phyloP scores from a whole-genome alignment of 257 asterid species.

The Capsicum rhomboideum region DNA sequence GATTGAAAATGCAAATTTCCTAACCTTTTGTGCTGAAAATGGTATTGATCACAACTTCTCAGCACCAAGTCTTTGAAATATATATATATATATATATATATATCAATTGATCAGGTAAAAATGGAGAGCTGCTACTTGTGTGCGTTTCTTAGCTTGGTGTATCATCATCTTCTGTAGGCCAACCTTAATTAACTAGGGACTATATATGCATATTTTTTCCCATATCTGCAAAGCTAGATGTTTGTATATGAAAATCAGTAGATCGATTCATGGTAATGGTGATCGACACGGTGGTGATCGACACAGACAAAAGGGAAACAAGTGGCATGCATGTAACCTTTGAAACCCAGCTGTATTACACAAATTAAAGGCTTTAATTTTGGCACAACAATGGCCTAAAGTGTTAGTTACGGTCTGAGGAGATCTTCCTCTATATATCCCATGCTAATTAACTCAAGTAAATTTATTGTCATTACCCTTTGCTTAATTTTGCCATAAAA shows the following conservation, averaged over 20 bases:
- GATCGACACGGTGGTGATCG: too few relatives aligned
- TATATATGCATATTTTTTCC: too few relatives aligned
- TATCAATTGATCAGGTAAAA: too few relatives aligned
- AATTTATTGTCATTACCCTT: not conserved
- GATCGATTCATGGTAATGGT: not conserved
- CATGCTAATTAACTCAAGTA: too few relatives aligned
- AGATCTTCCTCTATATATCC: too few relatives aligned
- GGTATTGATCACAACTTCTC: too few relatives aligned
- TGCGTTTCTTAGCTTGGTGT: not conserved
- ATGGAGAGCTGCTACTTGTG: not conserved
- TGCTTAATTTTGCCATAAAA: not conserved
- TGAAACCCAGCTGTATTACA: not conserved
- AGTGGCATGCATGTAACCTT: constrained; percentile 58
- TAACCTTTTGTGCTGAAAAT: too few relatives aligned
- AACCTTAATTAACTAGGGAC: not conserved
- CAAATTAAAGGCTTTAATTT: not conserved
- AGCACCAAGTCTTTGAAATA: too few relatives aligned
- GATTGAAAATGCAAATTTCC: too few relatives aligned
- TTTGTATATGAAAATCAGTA: not conserved
- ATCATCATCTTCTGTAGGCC: not conserved
- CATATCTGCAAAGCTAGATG: not conserved
- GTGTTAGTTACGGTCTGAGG: too few relatives aligned
- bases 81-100: too few relatives aligned
- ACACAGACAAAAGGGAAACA: constrained; percentile 9
- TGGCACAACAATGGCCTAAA: too few relatives aligned